phyloP scores from a whole-genome alignment of 371 early-diverging fungal species.

The Quaeritorhiza haematococci region DNA sequence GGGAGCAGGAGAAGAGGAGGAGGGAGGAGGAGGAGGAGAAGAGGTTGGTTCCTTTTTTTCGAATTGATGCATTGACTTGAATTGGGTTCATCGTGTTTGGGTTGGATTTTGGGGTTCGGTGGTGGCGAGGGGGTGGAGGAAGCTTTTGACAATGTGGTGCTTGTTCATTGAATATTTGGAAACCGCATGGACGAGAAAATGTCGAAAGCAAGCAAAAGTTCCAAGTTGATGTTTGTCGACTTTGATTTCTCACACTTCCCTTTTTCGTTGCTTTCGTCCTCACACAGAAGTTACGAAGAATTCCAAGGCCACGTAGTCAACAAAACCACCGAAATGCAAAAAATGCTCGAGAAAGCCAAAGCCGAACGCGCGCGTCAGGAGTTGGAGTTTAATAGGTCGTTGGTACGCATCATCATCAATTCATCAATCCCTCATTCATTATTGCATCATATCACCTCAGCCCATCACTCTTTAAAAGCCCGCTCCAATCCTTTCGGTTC shows the following conservation, averaged over 20 bases:
- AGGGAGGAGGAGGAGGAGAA: slow-evolving; percentile 29
- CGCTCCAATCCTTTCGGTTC: no score
- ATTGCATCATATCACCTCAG: no score
- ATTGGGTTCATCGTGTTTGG: no score
- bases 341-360: slow-evolving; percentile 21
- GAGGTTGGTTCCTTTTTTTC: slow-evolving; percentile 17
- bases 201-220: no score
- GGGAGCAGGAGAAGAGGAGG: slow-evolving; percentile 27
- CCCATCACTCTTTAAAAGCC: no score
- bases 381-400: slow-evolving; percentile 26
- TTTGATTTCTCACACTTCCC: background rate
- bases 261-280: background rate
- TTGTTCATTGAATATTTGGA: no score
- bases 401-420: slow-evolving; percentile 16
- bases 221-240: background rate
- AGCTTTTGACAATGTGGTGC: no score
- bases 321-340: slow-evolving; percentile 27
- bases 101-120: no score
- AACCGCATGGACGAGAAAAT: no score
- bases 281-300: slow-evolving; percentile 27
- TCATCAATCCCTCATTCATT: background rate
- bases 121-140: no score
- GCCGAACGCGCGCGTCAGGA: slow-evolving; percentile 26
- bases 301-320: slow-evolving; percentile 29
- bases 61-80: background rate